Base-by-base conservation (phyloP, 805 yeast species). In the Starmerella apis region DNA sequence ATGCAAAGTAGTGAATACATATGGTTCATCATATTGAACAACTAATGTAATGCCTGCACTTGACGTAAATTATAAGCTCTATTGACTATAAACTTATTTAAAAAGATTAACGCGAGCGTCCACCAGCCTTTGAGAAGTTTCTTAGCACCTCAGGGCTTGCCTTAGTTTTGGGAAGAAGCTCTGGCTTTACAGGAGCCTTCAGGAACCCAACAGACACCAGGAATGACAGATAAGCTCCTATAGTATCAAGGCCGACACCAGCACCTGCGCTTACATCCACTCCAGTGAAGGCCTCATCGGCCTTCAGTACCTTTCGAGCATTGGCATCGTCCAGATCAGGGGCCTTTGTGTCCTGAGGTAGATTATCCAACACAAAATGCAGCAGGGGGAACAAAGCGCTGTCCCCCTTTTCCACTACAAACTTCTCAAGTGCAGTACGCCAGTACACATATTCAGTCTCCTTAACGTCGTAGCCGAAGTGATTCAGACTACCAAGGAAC, bases 261-360 rank as follows among this genome's bases (percentile, higher is more conserved):
- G 69, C 73, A 9, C 96, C 96, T 0, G 66, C 65, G 43, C 86
- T 75, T 27, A 65, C 69, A 61, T 86, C 94, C 43, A 67, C 72
- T 13, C 84, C 86, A 1, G 86, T 74, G 78, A 79, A 77, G 28
- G 61, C 61, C 5, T 71, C 66, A 63, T 86, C 96, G 23, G 66
- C 71, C 51, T 68, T 69, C 63, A 92, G 76, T 0, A 88, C 75
- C n/a, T 65, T 64, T n/a, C 72, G 76, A 1, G 97, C 85, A 64
- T 92, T 88, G 4, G 73, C 47, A 59, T 94, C 98, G 62, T 88
- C 95, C 56, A 92, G 74, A 66, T 90, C 96, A 2, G 98, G 97
- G 10, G 98, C 97, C 67, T 80, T 84, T 28, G 97, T 84, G 64
- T 80, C 81, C 54, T 81, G 82, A 6, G 96, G 96, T 61, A 92